These are phyloP conservation scores for Pelargonium citronellum DNA, from an alignment of 441 rosid species.

Conservation along the genomic window DNA sequence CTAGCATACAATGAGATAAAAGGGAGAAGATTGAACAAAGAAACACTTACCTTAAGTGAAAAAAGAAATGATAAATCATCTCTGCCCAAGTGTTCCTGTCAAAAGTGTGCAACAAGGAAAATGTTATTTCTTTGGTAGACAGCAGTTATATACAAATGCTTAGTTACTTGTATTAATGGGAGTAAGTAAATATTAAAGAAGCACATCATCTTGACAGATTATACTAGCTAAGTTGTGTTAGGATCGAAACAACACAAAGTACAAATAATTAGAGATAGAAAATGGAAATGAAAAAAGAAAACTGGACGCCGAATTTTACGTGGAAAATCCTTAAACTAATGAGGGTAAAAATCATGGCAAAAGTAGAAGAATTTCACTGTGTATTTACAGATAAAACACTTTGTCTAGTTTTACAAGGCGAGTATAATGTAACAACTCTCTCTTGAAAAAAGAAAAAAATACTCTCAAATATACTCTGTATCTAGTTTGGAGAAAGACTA, in stretches of 20 bases:
- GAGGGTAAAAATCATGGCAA: too few species aligned
- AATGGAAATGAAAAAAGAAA: too few species aligned
- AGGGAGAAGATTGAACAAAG: constrained; percentile 17
- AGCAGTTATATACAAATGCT: not conserved
- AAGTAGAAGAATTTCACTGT: too few species aligned
- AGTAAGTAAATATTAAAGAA: not conserved
- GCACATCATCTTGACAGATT: not conserved
- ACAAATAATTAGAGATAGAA: not conserved
- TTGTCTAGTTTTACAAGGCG: too few species aligned
- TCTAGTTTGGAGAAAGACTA: too few species aligned
- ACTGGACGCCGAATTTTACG: too few species aligned
- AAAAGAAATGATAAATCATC: constrained; percentile 83
- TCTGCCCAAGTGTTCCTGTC: constrained; percentile 88
- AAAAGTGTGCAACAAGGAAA: constrained; percentile 10
- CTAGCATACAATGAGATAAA: not conserved
- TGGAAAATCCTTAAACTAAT: too few species aligned
- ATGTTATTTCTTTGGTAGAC: not conserved
- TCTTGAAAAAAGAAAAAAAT: too few species aligned
- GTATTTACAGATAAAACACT: too few species aligned
- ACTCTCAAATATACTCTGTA: too few species aligned
- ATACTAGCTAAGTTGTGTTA: not conserved
- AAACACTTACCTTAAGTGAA: constrained; percentile 64
- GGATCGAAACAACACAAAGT: not conserved
- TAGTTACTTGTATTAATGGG: not conserved
- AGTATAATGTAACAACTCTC: too few species aligned